Base-by-base conservation (phyloP, 129 eudicot genomes). In the Centaurea solstitialis region DNA sequence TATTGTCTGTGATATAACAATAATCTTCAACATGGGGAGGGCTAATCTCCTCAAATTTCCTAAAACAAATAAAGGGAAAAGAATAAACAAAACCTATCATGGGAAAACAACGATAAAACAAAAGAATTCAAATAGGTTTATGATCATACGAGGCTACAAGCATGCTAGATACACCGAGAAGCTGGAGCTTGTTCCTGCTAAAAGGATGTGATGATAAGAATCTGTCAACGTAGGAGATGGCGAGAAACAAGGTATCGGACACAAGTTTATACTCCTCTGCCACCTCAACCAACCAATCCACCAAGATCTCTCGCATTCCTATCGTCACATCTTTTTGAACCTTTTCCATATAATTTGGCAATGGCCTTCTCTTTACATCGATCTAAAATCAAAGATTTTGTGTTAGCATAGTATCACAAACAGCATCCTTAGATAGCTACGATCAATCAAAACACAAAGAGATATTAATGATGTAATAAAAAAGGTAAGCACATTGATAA, bases 231-330 rank as follows among this genome's bases (percentile, higher is more conserved):
- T 85, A 86, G 28, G 85, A 87, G 37, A 95, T 87, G 5, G 97
- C 71, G 57, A 92, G 89, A 80, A 89, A 91, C 68, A 91, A 87
- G 15, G 99, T 90, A 39, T 95, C 99, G 0, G 99, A 89, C 22
- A 87, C 90, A 59, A 95, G 93, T 69, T 84, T 92, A 82, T 85
- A 91, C 79, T 92, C 99, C 71, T 95, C 99, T 2, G 99, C 88
- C 70, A 95, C 97, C 84, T 95, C 99, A 74, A 92, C 93, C 87
- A 95, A 82, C 99, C 99, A 95, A 91, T 92, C 98, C 71, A 95
- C 91, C 26, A 95, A 80, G n/a, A 89, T 65, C 68, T 86, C 94
- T 77, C 99, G 84, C 99, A 92, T 92, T 13, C 82, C 79, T 17
- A 87, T 78, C 1, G 86, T 90, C 20, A 92, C 66, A 41, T 92